Evolutionary conservation across 1,284 basidiomycete species (phyloP).

Genomic region (Peniophora sp.): DNA sequence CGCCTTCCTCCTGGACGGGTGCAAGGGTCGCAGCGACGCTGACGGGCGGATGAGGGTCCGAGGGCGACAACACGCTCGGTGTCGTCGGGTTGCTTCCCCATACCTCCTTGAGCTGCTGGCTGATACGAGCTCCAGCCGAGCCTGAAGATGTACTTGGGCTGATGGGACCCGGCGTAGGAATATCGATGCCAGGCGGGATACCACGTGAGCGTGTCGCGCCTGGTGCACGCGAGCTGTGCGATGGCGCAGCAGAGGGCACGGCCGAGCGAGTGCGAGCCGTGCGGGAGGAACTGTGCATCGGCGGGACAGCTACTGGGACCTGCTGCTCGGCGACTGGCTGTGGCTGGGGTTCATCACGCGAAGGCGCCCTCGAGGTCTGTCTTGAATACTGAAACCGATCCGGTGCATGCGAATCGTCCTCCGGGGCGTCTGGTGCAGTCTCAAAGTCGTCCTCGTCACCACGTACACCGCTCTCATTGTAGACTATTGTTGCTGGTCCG

Average conservation of each 20-base stretch:
- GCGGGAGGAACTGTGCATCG: not conserved
- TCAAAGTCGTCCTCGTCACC: slow-evolving; percentile 58
- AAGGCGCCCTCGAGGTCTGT: slow-evolving; percentile 20
- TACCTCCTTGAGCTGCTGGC: slow-evolving; percentile 21
- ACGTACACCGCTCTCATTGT: slow-evolving; percentile 69
- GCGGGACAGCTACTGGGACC: slow-evolving; percentile 9
- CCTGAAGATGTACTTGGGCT: slow-evolving; percentile 19
- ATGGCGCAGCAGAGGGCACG: not conserved
- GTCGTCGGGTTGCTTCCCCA: slow-evolving; percentile 20
- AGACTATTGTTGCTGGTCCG: slow-evolving; percentile 70
- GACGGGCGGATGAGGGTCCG: not conserved
- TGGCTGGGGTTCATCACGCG: slow-evolving; percentile 14
- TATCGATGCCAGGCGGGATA: slow-evolving; percentile 14
- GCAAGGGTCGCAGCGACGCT: not conserved
- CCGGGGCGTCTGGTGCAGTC: slow-evolving; percentile 19
- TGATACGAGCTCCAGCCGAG: slow-evolving; percentile 18
- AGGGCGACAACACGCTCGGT: slow-evolving; percentile 7
- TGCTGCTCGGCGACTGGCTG: slow-evolving; percentile 11
- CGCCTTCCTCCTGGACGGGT: not conserved
- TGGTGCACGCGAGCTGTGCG: not conserved
- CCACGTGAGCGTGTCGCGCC: not conserved
- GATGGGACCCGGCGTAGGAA: slow-evolving; percentile 11
- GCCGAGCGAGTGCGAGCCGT: not conserved
- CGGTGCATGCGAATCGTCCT: slow-evolving; percentile 12
- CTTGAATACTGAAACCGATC: slow-evolving; percentile 11